Percentiles rank a stretch among this genome's conserved stretches.
Evolutionary conservation across 1,284 basidiomycete genomes (phyloP).

Genomic region (Fomitiporia mediterranea): DNA sequence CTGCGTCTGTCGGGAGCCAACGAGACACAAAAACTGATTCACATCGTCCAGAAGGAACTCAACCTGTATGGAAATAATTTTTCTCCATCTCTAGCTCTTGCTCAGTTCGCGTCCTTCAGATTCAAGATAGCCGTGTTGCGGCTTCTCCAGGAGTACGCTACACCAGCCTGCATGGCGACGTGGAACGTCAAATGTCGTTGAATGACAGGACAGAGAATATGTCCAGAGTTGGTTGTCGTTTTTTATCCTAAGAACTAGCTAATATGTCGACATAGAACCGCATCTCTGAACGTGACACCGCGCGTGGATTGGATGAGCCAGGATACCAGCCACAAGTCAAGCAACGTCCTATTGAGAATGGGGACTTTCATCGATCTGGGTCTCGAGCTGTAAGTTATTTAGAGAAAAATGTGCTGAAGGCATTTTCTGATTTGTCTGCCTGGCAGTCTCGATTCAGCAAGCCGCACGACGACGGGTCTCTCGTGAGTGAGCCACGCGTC

Average conservation of each 20-base stretch:
- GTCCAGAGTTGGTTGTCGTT: background rate
- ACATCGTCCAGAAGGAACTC: too few species aligned
- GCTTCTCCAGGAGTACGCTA: background rate
- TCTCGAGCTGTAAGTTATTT: conserved; percentile 4
- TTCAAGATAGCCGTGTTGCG: background rate
- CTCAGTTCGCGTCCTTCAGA: background rate
- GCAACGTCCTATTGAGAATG: background rate
- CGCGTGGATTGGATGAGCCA: background rate
- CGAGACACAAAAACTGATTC: background rate
- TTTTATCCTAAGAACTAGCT: too few species aligned
- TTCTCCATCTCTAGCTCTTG: too few species aligned
- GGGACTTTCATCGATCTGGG: conserved; percentile 5
- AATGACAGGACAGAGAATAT: background rate
- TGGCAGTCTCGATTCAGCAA: conserved; percentile 17
- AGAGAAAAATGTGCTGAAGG: background rate
- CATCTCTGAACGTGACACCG: background rate
- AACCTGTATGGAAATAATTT: too few species aligned
- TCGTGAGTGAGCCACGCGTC: conserved; percentile 1
- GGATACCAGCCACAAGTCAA: background rate
- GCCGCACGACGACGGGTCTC: background rate
- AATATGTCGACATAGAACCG: too few species aligned
- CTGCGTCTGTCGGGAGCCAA: background rate
- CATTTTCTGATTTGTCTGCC: background rate
- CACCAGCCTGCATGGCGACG: background rate
- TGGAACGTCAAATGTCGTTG: conserved; percentile 13